phyloP scores from a whole-genome alignment of 2,329 filamentous ascomycete genomes.

The Niveomyces coronatus region DNA sequence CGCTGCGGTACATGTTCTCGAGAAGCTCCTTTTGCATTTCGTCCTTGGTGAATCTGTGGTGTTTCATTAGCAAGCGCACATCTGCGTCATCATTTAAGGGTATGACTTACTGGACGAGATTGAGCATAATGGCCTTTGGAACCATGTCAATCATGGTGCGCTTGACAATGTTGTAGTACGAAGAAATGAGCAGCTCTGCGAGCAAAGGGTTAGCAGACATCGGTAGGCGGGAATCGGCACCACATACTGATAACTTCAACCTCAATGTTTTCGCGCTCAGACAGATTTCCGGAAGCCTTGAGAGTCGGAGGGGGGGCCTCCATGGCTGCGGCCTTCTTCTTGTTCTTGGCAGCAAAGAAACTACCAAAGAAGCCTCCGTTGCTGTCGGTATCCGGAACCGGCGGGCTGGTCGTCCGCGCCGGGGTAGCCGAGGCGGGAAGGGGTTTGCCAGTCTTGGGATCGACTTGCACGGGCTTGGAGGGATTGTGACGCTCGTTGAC shows the following conservation, averaged over 20 bases:
- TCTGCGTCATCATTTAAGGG: neutral
- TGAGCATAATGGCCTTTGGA: slow-evolving; percentile 98
- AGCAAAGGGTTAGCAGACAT: neutral
- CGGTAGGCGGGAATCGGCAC: neutral
- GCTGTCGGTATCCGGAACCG: slow-evolving; percentile 41
- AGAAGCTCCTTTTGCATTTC: slow-evolving; percentile 97
- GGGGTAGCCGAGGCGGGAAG: slow-evolving; percentile 57
- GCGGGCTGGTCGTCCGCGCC: slow-evolving; percentile 65
- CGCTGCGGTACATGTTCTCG: slow-evolving; percentile 92
- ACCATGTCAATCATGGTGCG: slow-evolving; percentile 99
- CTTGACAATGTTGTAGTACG: slow-evolving; percentile 97
- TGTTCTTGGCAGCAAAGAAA: slow-evolving; percentile 99
- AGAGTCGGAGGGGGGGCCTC: slow-evolving; percentile 85
- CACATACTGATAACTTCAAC: slow-evolving; percentile 94
- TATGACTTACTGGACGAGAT: slow-evolving; percentile 73
- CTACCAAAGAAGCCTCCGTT: slow-evolving; percentile 91
- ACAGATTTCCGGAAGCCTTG: slow-evolving; percentile 88
- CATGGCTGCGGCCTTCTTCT: slow-evolving; percentile 99
- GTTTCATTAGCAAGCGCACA: slow-evolving; percentile 1
- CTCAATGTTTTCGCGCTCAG: slow-evolving; percentile 88
- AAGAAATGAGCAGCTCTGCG: slow-evolving; percentile 83
- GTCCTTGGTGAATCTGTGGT: slow-evolving; percentile 88
- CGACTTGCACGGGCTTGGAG: slow-evolving; percentile 81
- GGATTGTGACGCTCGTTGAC: slow-evolving; percentile 86
- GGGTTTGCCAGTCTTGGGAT: slow-evolving; percentile 97